Percentiles rank a stretch among this genome's conserved stretches.
Conservation (phyloP, 2,329 filamentous ascomycete genomes). For the Neonectria hederae region DNA sequence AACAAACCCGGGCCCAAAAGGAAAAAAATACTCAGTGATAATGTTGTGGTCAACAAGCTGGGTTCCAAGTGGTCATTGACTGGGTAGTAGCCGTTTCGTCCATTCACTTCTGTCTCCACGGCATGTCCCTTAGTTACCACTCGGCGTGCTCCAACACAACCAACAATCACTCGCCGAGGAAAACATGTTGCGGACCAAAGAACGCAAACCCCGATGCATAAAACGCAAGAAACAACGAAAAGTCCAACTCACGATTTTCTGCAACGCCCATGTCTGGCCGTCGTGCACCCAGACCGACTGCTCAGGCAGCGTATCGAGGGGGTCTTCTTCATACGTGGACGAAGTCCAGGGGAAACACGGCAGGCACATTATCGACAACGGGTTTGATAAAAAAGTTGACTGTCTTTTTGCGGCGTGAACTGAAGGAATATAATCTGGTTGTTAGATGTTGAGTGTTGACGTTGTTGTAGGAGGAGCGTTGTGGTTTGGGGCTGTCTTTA, state of each 20-base stretch:
- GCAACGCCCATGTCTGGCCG: constrained; percentile 50
- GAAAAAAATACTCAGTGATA: neutral
- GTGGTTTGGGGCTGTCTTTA: neutral
- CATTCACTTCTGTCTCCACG: constrained; percentile 6
- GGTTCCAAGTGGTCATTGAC: neutral
- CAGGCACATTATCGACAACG: constrained; percentile 57
- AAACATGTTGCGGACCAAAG: neutral
- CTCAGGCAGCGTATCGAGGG: constrained; percentile 48
- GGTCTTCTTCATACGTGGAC: constrained; percentile 58
- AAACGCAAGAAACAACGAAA: constrained; percentile 8
- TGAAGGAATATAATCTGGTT: neutral
- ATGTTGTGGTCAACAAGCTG: neutral
- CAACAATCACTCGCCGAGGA: neutral
- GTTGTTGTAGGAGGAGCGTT: constrained; percentile 15
- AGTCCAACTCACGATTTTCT: constrained; percentile 49
- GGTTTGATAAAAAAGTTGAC: neutral
- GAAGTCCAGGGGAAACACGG: constrained; percentile 62
- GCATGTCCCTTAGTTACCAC: neutral
- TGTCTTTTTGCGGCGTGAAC: neutral
- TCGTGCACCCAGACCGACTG: constrained; percentile 56
- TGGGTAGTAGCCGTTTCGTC: neutral
- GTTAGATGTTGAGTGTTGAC: too few species aligned
- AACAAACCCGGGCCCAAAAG: neutral
- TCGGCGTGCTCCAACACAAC: neutral
- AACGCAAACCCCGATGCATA: neutral